Base-by-base conservation (phyloP, 208 protist species). In the Angomonas deanei region DNA sequence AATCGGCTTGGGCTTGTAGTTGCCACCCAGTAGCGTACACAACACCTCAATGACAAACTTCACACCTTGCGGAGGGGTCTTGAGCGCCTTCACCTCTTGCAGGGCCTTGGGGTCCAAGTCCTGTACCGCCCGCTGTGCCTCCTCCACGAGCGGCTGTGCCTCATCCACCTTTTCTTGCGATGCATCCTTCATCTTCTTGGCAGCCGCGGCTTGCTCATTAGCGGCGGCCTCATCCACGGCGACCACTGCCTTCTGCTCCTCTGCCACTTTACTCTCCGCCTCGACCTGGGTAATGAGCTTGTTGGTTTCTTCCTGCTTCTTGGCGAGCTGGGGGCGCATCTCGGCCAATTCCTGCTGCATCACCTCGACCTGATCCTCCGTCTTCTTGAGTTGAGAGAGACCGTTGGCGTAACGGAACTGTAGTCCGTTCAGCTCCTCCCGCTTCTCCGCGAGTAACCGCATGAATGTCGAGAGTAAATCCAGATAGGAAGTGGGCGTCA, bases 401-500 rank as follows among this genome's bases (percentile, higher is more conserved):
- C 93, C 88, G 65, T 92, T 89, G 5, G 77, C 86, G 78, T 97
- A 97, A 42, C 84, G 92, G 63, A 86, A 91, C 26, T 83, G 93
- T 78, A 86, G 66, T 49, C 71, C 68, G 26, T 81, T 91, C n/a
- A 98, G 72, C 70, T 97, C 91, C 23, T 61, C 68, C 3, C 91
- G 88, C 70, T 90, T 92, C 42, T 83, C 75, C 28, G 70, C 64
- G 46, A 99, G 78, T 52, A 99, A 74, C 13, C 78, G 78, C 10
- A 67, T 78, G 79, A 98, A 98, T 6, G 92, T 94, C 27, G 74
- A 88, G 50, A 99, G 80, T 3, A 98, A 76, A 70, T 98, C 95
- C 11, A 99, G 76, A 70, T 98, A 99, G 1, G 93, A 97, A 10
- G 94, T 98, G 2, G 97, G 97, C 3, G 97, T 98, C 21, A 99